Evolutionary conservation across 192 early-diverging fungal species (phyloP).

Genomic region (Funneliformis mosseae): DNA sequence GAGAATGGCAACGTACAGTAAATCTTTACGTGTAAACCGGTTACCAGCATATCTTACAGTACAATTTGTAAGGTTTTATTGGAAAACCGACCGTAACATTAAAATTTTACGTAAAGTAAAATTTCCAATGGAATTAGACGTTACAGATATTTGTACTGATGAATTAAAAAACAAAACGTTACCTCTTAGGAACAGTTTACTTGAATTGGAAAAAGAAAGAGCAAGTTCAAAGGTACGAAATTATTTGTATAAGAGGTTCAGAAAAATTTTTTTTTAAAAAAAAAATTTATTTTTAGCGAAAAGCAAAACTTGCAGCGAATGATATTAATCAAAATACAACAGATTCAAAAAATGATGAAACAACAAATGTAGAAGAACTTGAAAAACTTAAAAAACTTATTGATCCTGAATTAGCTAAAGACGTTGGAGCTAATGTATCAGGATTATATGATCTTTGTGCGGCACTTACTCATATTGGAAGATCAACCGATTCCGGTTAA

Average conservation of each 20-base stretch:
- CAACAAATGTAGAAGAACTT: slow-evolving; percentile 36
- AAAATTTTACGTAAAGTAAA: slow-evolving; percentile 97
- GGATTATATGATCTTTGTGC: slow-evolving; percentile 93
- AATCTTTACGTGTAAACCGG: slow-evolving; percentile 74
- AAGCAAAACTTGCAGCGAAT: slow-evolving; percentile 34
- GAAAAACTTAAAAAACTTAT: slow-evolving; percentile 57
- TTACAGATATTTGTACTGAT: slow-evolving; percentile 80
- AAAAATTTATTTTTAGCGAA: slow-evolving; percentile 25
- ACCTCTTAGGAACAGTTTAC: slow-evolving; percentile 63
- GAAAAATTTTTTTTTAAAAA: background rate
- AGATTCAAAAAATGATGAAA: slow-evolving; percentile 37
- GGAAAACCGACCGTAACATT: slow-evolving; percentile 79
- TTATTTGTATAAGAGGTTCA: background rate
- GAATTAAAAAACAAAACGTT: slow-evolving; percentile 78
- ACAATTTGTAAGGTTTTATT: slow-evolving; percentile 94
- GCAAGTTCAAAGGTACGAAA: slow-evolving; percentile 47
- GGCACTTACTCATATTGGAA: slow-evolving; percentile 94
- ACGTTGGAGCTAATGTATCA: slow-evolving; percentile 82
- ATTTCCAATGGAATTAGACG: slow-evolving; percentile 92
- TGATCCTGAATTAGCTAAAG: slow-evolving; percentile 71
- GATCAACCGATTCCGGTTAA: slow-evolving; percentile 87
- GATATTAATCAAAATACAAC: background rate
- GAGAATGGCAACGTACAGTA: slow-evolving; percentile 78
- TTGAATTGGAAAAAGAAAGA: slow-evolving; percentile 73
- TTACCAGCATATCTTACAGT: slow-evolving; percentile 89